phyloP scores from a whole-genome alignment of 371 early-diverging fungal genomes.

The Mortierella sp. region DNA sequence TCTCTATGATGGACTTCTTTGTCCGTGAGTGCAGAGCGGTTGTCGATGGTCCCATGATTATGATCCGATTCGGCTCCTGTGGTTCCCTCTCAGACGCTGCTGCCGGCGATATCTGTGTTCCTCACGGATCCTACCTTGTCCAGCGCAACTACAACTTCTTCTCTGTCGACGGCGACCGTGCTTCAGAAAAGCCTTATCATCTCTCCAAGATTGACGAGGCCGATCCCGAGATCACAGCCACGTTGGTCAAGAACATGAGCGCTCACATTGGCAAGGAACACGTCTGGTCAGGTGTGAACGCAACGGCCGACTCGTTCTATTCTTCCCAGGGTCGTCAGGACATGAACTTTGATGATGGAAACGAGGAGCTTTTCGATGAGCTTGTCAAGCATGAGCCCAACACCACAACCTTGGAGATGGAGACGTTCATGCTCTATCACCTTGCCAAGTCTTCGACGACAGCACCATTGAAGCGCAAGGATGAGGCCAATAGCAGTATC shows the following conservation, averaged over 20 bases:
- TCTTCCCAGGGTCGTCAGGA: conserved; percentile 88
- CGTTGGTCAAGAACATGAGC: conserved; percentile 55
- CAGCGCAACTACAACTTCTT: conserved; percentile 86
- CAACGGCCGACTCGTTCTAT: conserved; percentile 93
- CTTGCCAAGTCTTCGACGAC: conserved; percentile 68
- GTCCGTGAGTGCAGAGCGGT: conserved; percentile 91
- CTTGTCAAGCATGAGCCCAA: conserved; percentile 61
- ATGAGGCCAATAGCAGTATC: conserved; percentile 55
- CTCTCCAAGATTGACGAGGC: conserved; percentile 72
- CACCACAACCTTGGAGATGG: conserved; percentile 90
- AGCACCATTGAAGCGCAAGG: conserved; percentile 29
- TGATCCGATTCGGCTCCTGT: conserved; percentile 93
- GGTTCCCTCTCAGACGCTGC: conserved; percentile 75
- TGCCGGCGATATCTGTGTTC: conserved; percentile 82
- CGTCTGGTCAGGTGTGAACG: conserved; percentile 80
- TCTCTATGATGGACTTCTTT: conserved; percentile 94
- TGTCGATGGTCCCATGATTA: conserved; percentile 82
- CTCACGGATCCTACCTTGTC: conserved; percentile 76
- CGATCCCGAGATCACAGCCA: conserved; percentile 66
- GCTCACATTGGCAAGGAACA: conserved; percentile 59
- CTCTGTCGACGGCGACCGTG: conserved; percentile 45
- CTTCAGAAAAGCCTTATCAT: conserved; percentile 65
- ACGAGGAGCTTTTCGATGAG: conserved; percentile 68
- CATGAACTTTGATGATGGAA: conserved; percentile 83
- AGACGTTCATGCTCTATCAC: conserved; percentile 88